Evolutionary conservation across 768 basidiomycete species (phyloP).

Genomic region (Lactifluus rugatus): DNA sequence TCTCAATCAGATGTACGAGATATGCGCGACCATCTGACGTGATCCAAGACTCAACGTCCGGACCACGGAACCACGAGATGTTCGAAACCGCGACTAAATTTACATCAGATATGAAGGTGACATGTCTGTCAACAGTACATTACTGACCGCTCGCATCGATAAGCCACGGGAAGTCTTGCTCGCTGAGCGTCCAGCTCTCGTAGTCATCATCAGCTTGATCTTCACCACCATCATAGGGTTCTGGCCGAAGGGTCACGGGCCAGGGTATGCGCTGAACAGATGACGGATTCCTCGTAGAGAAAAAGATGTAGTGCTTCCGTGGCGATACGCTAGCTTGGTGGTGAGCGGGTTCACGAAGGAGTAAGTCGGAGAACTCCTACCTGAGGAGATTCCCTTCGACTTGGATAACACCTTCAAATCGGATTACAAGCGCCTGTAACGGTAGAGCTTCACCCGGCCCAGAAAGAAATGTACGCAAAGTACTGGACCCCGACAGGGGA

Average conservation of each 20-base stretch:
- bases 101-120: background rate
- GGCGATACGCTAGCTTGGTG: constrained; percentile 53
- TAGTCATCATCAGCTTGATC: constrained; percentile 36
- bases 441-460: constrained; percentile 74
- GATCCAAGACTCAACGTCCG: constrained; percentile 70
- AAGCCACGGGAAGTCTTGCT: constrained; percentile 64
- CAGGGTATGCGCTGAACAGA: constrained; percentile 80
- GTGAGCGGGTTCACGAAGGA: constrained; percentile 5
- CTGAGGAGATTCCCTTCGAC: constrained; percentile 68
- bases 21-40: constrained; percentile 81
- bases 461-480: constrained; percentile 60
- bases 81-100: constrained; percentile 51
- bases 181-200: constrained; percentile 63
- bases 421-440: constrained; percentile 55
- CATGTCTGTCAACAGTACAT: background rate
- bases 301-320: constrained; percentile 55
- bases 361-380: constrained; percentile 29
- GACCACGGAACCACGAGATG: constrained; percentile 48
- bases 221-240: constrained; percentile 25
- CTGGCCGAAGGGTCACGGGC: constrained; percentile 46
- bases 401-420: constrained; percentile 74
- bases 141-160: constrained; percentile 58
- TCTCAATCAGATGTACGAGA: constrained; percentile 55
- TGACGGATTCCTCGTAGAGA: constrained; percentile 65
- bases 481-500: constrained; percentile 39